Base-by-base conservation (phyloP, 2,329 filamentous ascomycete genomes). In the Fusarium sp. region DNA sequence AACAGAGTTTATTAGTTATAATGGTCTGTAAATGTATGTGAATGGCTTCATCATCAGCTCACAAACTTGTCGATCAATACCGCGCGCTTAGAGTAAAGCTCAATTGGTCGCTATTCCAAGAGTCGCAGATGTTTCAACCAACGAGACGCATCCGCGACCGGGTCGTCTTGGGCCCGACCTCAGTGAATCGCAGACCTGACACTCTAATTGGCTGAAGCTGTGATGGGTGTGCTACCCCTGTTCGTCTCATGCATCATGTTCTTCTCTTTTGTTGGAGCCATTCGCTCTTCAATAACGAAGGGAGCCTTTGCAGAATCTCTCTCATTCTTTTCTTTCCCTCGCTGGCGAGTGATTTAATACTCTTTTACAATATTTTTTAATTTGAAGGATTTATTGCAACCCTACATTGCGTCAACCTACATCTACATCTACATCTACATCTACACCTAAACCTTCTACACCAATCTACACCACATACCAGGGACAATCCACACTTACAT, bases 131-230 rank as follows among this genome's bases (percentile, higher is more conserved):
- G 52, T 55, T 63, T 60, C 60, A 71, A 57, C 69, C 60, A 72
- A 71, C 69, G 69, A 61, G 69, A 71, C 69, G 69, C 63, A 59
- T 71, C 69, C 69, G 69, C 69, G 69, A 71, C 69, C 69, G 69
- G 69, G 52, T 62, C 23, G 53, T 40, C 65, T 53, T 66, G 44
- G 55, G 55, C 69, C 69, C 66, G 69, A 38, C 64, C 48, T 32
- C 35, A 49, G 45, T 46, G 65, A 57, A 50, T 41, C 32, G 45
- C n/a, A 14, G 13, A 0, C 8, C 18, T 5, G 2, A 9, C 3
- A 1, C 7, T 45, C 5, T 52, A 2, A 72, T 72, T 72, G 70
- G 70, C 27, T 14, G 6, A 2, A 11, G 42, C 13, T 27, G 38
- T 74, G 72, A 73, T 33, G 65, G 66, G 27, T 40, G 41, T 30